phyloP scores from a whole-genome alignment of 768 basidiomycete genomes.

The Naganishia onofrii region DNA sequence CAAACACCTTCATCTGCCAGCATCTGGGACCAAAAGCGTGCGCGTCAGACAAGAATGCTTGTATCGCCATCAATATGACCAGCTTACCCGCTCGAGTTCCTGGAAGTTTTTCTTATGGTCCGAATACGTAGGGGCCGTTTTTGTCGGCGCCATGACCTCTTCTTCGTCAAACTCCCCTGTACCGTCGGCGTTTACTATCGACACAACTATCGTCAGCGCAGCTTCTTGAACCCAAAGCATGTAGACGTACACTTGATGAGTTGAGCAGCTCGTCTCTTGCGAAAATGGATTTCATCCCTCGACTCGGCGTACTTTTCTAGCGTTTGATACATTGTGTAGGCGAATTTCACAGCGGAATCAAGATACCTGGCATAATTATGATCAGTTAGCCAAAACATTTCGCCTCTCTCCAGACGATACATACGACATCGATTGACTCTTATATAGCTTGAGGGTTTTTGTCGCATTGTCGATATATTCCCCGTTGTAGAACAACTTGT shows the following conservation, averaged over 20 bases:
- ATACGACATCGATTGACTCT: conserved; percentile 61
- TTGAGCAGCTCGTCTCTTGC: conserved; percentile 59
- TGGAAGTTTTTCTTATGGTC: conserved; percentile 92
- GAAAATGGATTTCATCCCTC: conserved; percentile 70
- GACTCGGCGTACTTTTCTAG: conserved; percentile 81
- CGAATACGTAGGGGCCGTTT: conserved; percentile 61
- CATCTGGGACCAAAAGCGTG: conserved; percentile 59
- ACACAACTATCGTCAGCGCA: background rate
- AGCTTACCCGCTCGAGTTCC: conserved; percentile 76
- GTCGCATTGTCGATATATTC: conserved; percentile 86
- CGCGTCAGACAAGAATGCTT: background rate
- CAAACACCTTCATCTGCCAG: conserved; percentile 85
- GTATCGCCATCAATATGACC: background rate
- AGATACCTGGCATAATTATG: conserved; percentile 63
- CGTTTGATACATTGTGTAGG: conserved; percentile 81
- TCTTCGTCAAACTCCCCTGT: conserved; percentile 60
- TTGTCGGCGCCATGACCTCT: conserved; percentile 58
- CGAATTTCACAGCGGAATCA: conserved; percentile 77
- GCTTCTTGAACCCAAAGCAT: background rate
- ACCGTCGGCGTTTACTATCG: conserved; percentile 33
- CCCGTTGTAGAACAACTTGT: conserved; percentile 91
- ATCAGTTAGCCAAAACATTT: background rate
- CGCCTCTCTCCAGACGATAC: conserved; percentile 31
- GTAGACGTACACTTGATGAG: conserved; percentile 33
- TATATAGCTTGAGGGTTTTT: conserved; percentile 72